Evolutionary conservation across 306 rosid genomes (phyloP), one percentile per base, ranked within the genome.

Genomic region (Vigna reflexopilosa): DNA sequence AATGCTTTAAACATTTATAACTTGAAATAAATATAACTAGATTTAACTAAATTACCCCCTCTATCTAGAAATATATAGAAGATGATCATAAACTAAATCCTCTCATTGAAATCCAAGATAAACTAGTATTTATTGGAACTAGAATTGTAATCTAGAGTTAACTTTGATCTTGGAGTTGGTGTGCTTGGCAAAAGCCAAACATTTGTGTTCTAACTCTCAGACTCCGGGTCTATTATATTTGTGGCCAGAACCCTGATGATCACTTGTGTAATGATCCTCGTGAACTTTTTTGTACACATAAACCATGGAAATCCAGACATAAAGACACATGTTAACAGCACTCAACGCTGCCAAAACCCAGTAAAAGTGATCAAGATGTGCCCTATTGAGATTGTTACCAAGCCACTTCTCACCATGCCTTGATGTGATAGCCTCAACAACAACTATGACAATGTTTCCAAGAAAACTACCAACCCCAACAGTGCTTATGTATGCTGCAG

Each of bases 321-420:
- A 93, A 2, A 73, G 72, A 76, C 85, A 81, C 56, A 91, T 48
- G 65, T 70, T 87, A n/a, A 88, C 5, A 72, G 85, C 84, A 75
- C 90, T 85, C 22, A 91, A 54, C 17, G 15, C 90, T 4, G 94
- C 97, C 76, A 93, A 32, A 24, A 87, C 79, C 93, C 94, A 89
- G 32, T 91, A 91, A 24, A 81, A 93, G 52, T 78, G 40, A 77
- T 89, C 87, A 67, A 93, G 89, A 59, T 87, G 93, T n/a, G 98
- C 91, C 36, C 84, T 78, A 45, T 93, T 93, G 1, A 89, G 69
- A 44, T 91, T 91, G 55, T 87, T 72, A 0, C 82, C 94, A 4
- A 93, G 75, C 97, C 93, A 93, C 51, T 77, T 82, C 26, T 57
- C 80, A n/a, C 87, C 86, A 28, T 7, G 0, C 26, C 73, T 77